Percentiles rank a stretch among this genome's conserved stretches.
Conservation (phyloP, 148 eudicot genomes). For the Vaccinium macrocarpon region DNA sequence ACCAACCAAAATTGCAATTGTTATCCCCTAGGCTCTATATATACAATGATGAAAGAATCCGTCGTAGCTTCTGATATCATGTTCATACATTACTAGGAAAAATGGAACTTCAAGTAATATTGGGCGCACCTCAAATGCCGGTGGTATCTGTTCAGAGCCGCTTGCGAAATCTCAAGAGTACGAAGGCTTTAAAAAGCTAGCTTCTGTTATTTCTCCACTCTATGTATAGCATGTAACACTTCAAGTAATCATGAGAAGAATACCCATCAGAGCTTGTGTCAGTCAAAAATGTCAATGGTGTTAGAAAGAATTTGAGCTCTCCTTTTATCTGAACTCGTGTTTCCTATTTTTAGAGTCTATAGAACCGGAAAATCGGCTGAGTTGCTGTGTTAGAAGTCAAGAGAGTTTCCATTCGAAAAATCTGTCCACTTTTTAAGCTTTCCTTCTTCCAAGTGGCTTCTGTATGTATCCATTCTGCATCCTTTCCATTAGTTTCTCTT, state of each 20-base stretch:
- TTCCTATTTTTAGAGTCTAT: neutral
- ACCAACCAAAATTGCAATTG: slow-evolving; percentile 10
- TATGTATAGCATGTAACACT: neutral
- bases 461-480: slow-evolving; percentile 76
- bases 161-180: neutral
- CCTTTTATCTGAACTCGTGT: neutral
- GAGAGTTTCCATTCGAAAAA: neutral
- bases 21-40: neutral
- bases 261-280: neutral
- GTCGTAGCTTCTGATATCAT: neutral
- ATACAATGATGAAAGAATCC: slow-evolving; percentile 8
- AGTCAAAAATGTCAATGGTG: slow-evolving; percentile 12
- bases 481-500: slow-evolving; percentile 75
- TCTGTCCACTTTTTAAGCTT: neutral
- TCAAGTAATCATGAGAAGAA: neutral
- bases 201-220: neutral
- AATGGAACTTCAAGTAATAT: neutral
- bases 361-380: neutral
- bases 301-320: slow-evolving; percentile 2
- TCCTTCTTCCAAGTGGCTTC: slow-evolving; percentile 68
- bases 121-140: neutral
- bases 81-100: neutral
- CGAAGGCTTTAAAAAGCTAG: neutral
- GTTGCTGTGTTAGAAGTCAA: neutral
- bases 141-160: neutral